Evolutionary conservation across 2,329 filamentous ascomycete genomes (phyloP).

Genomic region (Penicillium occitanis): DNA sequence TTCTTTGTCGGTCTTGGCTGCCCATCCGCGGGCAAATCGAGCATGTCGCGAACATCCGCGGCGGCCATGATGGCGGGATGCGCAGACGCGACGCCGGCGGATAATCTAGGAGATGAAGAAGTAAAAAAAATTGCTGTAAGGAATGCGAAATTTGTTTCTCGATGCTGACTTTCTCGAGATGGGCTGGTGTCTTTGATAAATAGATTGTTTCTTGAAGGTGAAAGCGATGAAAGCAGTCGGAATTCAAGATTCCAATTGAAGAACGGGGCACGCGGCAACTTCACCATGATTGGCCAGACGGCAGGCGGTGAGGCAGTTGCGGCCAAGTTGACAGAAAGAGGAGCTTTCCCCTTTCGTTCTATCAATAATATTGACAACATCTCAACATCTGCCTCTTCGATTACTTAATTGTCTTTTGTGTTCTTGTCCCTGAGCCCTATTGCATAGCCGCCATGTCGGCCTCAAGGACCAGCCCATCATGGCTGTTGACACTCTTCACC

Average conservation of each 20-base stretch:
- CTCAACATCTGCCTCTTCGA: slow-evolving; percentile 9
- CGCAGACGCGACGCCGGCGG: slow-evolving; percentile 17
- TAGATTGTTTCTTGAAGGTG: not conserved
- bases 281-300: slow-evolving; percentile 1
- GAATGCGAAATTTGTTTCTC: not conserved
- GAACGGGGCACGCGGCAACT: not conserved
- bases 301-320: slow-evolving; percentile 18
- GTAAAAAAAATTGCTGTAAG: no score
- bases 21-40: slow-evolving; percentile 70
- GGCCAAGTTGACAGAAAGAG: slow-evolving; percentile 24
- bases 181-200: not conserved
- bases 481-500: slow-evolving; percentile 52
- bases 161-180: not conserved
- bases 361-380: slow-evolving; percentile 18
- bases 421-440: not conserved
- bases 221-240: slow-evolving; percentile 1
- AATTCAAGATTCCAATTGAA: not conserved
- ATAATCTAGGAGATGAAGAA: not conserved
- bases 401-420: not conserved
- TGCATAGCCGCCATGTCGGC: slow-evolving; percentile 34
- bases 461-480: slow-evolving; percentile 38
- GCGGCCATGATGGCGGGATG: slow-evolving; percentile 60
- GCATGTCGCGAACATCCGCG: slow-evolving; percentile 82
- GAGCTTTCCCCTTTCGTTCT: slow-evolving; percentile 18
- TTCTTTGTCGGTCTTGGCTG: slow-evolving; percentile 67